Evolutionary conservation across 1,139 yeast genomes (phyloP), one percentile per base, ranked within the genome.

Genomic region (Candida glucosophila): DNA sequence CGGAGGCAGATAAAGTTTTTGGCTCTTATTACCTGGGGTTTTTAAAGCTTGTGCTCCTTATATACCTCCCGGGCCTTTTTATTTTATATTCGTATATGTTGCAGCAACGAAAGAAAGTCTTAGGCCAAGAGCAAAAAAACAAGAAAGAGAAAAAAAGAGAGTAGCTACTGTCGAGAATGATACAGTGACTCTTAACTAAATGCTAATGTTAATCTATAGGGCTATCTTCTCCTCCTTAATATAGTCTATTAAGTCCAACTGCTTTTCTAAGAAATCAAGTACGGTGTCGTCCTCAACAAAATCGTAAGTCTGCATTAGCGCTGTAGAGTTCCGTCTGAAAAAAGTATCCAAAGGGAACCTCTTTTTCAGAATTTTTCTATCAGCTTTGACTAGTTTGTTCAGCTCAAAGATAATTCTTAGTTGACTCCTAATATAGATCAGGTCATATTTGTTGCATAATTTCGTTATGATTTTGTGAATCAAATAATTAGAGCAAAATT

Each of bases 1-100:
- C 63, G 19, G 73, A 70, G 28, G 94, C 94, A 9, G 66, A 60
- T 21, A 37, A 39, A 9, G 58, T 49, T 12, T 60, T 65, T 32
- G 80, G 83, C 16, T 50, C 54, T 0, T 56, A 64, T 53, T 74
- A 71, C 51, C 67, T 73, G 24, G 64, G 67, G 47, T 47, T 70
- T 29, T 63, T 86, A 41, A 63, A 72, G 34, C 64, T 53, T 2
- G 61, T 73, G 27, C 63, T 90, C 55, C 52, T 72, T 21, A 64
- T 78, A 12, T 90, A 88, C 48, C 62, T 78, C 24, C 96, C 97
- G 5, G 95, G 96, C 1, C 74, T 88, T 49, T 86, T 83, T 50
- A 71, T 78, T 45, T 66, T 90, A 46, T 90, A 75, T 58, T 67
- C 81, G 11, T 90, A 92, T 50, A 90, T 90, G 95, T 67, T 90